Conservation (phyloP, 108 stramenopile genomes). For the Cyclotella atomus region DNA sequence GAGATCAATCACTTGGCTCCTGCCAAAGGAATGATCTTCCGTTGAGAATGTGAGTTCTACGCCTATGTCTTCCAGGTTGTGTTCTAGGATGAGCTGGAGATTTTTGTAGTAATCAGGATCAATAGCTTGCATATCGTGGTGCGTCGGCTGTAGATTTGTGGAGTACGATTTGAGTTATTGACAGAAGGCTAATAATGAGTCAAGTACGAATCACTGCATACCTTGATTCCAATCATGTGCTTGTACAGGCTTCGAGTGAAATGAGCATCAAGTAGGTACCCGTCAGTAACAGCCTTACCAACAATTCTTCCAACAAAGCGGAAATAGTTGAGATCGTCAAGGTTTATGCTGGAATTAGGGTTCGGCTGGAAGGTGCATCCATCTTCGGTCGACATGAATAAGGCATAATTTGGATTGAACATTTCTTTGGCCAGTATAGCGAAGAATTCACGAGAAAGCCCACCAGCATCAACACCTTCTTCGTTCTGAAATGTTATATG, state of each 20-base stretch:
- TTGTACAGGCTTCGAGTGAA: constrained; percentile 98
- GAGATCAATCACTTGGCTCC: constrained; percentile 86
- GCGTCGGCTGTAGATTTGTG: constrained; percentile 57
- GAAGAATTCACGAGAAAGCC: constrained; percentile 97
- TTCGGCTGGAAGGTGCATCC: constrained; percentile 98
- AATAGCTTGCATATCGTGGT: constrained; percentile 97
- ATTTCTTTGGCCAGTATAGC: constrained; percentile 96
- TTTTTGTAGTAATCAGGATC: constrained; percentile 99
- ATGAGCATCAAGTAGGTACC: constrained; percentile 96
- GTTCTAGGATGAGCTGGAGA: constrained; percentile 90
- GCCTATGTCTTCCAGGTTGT: constrained; percentile 92
- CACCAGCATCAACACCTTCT: constrained; percentile 99
- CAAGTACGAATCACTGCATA: too few relatives aligned
- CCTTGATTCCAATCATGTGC: constrained; percentile 95
- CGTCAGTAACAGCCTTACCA: constrained; percentile 98
- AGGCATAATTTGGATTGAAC: constrained; percentile 97
- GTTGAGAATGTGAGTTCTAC: constrained; percentile 93
- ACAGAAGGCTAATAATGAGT: too few relatives aligned
- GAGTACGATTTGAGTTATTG: neutral
- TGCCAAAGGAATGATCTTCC: constrained; percentile 88
- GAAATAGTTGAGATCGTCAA: constrained; percentile 96
- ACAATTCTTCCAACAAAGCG: constrained; percentile 97
- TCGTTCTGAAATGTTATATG: constrained; percentile 95
- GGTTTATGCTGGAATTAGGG: constrained; percentile 93
- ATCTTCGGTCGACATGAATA: constrained; percentile 96